Percentiles rank a stretch among this genome's conserved stretches.
Evolutionary conservation across 164 flowering plant species (phyloP).

Genomic region (Warburgia ugandensis): DNA sequence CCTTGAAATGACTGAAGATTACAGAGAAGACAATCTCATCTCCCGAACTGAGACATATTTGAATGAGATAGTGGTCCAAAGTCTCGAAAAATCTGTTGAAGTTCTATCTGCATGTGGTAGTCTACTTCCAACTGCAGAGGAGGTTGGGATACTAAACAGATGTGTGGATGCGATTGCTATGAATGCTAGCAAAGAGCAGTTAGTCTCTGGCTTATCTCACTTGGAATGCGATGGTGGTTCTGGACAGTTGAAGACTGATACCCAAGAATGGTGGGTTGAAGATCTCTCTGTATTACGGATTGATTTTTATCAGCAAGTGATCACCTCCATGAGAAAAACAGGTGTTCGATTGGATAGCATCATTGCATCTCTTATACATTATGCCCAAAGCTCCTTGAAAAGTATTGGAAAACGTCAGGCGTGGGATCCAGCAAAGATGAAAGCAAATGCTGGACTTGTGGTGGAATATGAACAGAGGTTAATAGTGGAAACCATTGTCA

Average conservation of each 20-base stretch:
- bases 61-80: slow-evolving; percentile 37
- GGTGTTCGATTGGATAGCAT: slow-evolving; percentile 48
- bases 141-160: slow-evolving; percentile 34
- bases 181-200: slow-evolving; percentile 59
- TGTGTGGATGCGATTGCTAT: slow-evolving; percentile 57
- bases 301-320: slow-evolving; percentile 42
- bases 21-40: slow-evolving; percentile 50
- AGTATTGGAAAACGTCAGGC: slow-evolving; percentile 43
- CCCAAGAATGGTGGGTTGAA: slow-evolving; percentile 67
- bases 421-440: slow-evolving; percentile 42
- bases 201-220: slow-evolving; percentile 47
- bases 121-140: slow-evolving; percentile 40
- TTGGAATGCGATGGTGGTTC: slow-evolving; percentile 31
- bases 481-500: slow-evolving; percentile 51
- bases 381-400: slow-evolving; percentile 50
- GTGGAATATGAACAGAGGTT: slow-evolving; percentile 34
- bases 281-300: slow-evolving; percentile 48
- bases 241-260: slow-evolving; percentile 26
- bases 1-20: slow-evolving; percentile 73
- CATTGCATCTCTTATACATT: slow-evolving; percentile 45
- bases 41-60: slow-evolving; percentile 47
- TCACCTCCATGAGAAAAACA: slow-evolving; percentile 41
- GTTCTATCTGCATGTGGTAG: slow-evolving; percentile 44
- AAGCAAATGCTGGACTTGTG: slow-evolving; percentile 16
- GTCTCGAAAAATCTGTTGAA: slow-evolving; percentile 50